Conservation (phyloP, 2,329 filamentous ascomycete genomes). For the Cryphonectria parasitica region DNA sequence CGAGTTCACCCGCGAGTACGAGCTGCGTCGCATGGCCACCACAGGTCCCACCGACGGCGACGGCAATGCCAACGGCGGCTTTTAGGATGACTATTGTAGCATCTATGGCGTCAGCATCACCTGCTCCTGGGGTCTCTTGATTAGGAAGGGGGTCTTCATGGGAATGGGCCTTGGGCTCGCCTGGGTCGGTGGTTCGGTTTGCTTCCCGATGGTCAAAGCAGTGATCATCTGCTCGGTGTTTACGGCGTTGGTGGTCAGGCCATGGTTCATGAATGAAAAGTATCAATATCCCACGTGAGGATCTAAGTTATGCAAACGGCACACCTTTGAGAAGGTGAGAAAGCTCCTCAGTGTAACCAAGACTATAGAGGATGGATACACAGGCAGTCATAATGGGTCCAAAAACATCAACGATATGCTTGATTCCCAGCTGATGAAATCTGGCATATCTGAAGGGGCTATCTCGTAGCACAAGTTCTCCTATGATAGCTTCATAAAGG, state of each 20-base stretch:
- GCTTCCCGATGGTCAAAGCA: conserved; percentile 10
- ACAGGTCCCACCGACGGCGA: conserved; percentile 56
- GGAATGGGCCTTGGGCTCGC: conserved; percentile 7
- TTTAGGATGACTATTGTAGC: conserved; percentile 27
- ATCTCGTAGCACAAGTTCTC: neutral
- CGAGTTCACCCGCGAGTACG: conserved; percentile 91
- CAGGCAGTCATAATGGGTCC: neutral
- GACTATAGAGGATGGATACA: neutral
- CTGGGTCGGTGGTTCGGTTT: conserved; percentile 5
- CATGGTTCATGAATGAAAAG: conserved; percentile 8
- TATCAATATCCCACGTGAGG: neutral
- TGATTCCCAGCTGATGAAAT: neutral
- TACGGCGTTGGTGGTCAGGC: conserved; percentile 18
- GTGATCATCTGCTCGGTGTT: conserved; percentile 14
- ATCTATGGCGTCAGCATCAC: conserved; percentile 6
- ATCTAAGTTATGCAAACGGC: neutral
- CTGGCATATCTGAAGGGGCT: neutral
- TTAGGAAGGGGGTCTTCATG: conserved; percentile 3
- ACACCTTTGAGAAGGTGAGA: neutral
- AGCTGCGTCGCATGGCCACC: conserved; percentile 82
- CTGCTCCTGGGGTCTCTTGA: conserved; percentile 16
- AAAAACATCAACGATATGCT: neutral
- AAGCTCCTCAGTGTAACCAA: neutral
- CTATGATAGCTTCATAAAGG: neutral
- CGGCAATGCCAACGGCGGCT: conserved; percentile 35